Evolutionary conservation across 768 basidiomycete species (phyloP).

Genomic region (Hygrophoropsis aurantiaca): DNA sequence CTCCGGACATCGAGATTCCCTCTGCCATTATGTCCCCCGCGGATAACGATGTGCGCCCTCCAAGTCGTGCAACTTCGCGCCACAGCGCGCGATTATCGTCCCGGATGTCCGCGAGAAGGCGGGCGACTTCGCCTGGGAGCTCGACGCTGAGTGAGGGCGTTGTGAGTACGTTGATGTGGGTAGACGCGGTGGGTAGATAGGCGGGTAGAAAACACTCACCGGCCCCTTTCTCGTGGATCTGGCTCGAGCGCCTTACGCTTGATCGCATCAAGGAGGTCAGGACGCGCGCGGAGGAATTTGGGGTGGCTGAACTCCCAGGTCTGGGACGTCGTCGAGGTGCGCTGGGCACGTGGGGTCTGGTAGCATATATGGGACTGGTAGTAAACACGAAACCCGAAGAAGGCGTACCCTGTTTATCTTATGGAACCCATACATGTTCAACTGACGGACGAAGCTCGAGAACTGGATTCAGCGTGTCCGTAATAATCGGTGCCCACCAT

Average conservation of each 20-base stretch:
- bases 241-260: conserved; percentile 85
- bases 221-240: conserved; percentile 51
- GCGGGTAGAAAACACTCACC: too few relatives aligned
- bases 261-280: conserved; percentile 82
- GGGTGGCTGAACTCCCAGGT: conserved; percentile 90
- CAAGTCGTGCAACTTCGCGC: conserved; percentile 27
- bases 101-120: conserved; percentile 56
- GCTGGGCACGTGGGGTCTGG: conserved; percentile 80
- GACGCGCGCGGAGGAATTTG: conserved; percentile 79
- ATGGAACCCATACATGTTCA: conserved; percentile 97
- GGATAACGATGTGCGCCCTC: conserved; percentile 22
- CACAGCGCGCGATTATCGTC: conserved; percentile 70
- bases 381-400: background rate
- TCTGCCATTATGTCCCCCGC: too few relatives aligned
- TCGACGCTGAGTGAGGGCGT: conserved; percentile 57
- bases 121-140: conserved; percentile 72
- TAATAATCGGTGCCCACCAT: conserved; percentile 4
- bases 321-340: conserved; percentile 77
- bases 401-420: conserved; percentile 81
- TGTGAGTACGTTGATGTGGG: conserved; percentile 34
- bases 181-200: too few relatives aligned
- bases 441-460: conserved; percentile 90
- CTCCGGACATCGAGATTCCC: too few relatives aligned
- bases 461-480: conserved; percentile 52
- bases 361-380: conserved; percentile 3